Evolutionary conservation across 192 early-diverging fungal species (phyloP).

Genomic region (Rhizoclosmatium sp.): DNA sequence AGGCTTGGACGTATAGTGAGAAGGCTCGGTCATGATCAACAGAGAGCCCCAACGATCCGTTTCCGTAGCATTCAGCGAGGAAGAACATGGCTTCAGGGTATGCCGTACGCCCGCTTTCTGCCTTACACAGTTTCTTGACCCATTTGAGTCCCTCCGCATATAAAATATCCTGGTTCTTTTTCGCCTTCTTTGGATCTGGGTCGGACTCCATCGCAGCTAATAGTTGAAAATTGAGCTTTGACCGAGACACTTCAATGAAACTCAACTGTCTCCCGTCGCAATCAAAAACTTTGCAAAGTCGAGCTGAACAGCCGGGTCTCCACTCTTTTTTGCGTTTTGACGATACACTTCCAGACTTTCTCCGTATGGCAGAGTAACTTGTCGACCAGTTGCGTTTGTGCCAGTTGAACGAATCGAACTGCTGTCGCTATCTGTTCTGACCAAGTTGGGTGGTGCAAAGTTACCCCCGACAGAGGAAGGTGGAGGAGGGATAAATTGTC

Average conservation of each 20-base stretch:
- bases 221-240: constrained; percentile 12
- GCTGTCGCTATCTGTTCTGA: constrained; percentile 23
- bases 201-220: constrained; percentile 40
- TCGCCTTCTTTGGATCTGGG: constrained; percentile 66
- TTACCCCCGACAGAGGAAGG: not conserved
- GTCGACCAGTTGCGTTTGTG: constrained; percentile 7
- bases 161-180: constrained; percentile 76
- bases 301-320: constrained; percentile 29
- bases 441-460: not conserved
- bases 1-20: constrained; percentile 87
- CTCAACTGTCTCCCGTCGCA: constrained; percentile 70
- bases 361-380: constrained; percentile 10
- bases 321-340: constrained; percentile 36
- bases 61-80: constrained; percentile 88
- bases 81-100: constrained; percentile 93
- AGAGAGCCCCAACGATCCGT: constrained; percentile 78
- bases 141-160: constrained; percentile 83
- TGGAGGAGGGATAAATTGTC: not conserved
- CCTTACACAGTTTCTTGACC: constrained; percentile 79
- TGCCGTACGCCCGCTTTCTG: constrained; percentile 60
- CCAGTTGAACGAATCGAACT: constrained; percentile 34
- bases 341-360: constrained; percentile 37
- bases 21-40: constrained; percentile 92
- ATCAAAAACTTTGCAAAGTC: constrained; percentile 87
- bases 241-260: not conserved